Base-by-base conservation (phyloP, 768 basidiomycete species). In the Lentinula raphanica region DNA sequence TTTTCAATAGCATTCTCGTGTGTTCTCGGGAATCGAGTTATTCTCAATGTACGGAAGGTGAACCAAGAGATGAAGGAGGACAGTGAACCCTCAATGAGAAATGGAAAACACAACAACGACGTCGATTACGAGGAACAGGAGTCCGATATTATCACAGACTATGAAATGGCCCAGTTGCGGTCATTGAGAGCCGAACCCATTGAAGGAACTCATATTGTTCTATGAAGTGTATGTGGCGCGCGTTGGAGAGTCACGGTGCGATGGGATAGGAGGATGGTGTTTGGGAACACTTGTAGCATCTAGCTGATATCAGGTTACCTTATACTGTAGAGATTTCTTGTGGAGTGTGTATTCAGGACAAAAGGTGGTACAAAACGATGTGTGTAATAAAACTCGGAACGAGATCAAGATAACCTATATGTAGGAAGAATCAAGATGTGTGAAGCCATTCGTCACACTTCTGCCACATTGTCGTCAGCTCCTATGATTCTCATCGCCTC, bases 1-100 rank as follows among this genome's bases (percentile, higher is more conserved):
- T 86, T 84, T 67, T 74, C 81, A 3, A 74, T 83, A 21, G 81
- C 83, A 1, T 72, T 86, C 68, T 81, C 83, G 0, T 83, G 80
- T 63, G 78, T 82, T 5, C 71, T 85, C 54, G 75, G 80, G n/a
- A 85, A 79, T 64, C 73, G 83, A 21, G 74, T 84, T 13, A 76
- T 81, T 25, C 71, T 85, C 31, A 85, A 84, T 60, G 79, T 85
- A 27, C 80, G 82, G 9, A 65, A 71, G 48, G 69, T 75, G 15
- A 75, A 73, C 48, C 67, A 67, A 19, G 69, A 72, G 25, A 49
- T 66, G 5, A 63, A 66, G 39, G 40, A 58, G 0, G 13, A 36
- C 54, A 35, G 32, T 15, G 31, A 56, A 35, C 13, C 25, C 36
- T 38, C 51, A 54, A 54, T n/a, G 1, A 21, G 36, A 17, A 3